A percentile compares a stretch with the other conserved stretches of the same genome.
phyloP scores from a whole-genome alignment of 805 yeast genomes.

The Saturnispora saitoi region DNA sequence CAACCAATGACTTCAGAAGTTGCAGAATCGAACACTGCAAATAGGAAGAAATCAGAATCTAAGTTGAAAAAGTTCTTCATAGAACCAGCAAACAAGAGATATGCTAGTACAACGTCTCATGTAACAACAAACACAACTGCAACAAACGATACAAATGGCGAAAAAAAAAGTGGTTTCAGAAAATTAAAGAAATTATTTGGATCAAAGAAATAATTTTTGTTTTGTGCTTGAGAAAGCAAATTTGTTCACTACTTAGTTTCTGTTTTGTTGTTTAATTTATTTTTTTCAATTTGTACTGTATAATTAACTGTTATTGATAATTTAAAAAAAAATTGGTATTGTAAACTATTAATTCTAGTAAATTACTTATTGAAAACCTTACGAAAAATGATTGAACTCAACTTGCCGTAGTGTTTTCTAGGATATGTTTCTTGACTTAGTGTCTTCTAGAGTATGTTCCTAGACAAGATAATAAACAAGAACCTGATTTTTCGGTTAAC shows the following conservation, averaged over 20 bases:
- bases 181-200: slow-evolving; percentile 31
- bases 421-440: no score
- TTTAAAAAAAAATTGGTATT: no score
- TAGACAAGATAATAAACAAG: no score
- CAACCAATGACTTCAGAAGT: neutral
- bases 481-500: no score
- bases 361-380: no score
- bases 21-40: neutral
- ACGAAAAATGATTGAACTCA: no score
- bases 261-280: neutral
- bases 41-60: slow-evolving; percentile 6
- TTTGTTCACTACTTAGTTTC: neutral
- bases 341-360: no score
- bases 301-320: no score
- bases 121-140: slow-evolving; percentile 22
- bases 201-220: slow-evolving; percentile 9
- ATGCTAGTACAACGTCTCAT: slow-evolving; percentile 9
- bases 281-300: neutral
- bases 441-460: no score
- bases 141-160: slow-evolving; percentile 13
- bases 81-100: slow-evolving; percentile 13
- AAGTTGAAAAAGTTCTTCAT: slow-evolving; percentile 13
- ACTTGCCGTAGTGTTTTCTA: no score
- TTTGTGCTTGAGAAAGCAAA: no score
- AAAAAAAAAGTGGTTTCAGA: slow-evolving; percentile 28